A percentile compares a stretch with the other conserved stretches of the same genome.
Conservation (phyloP, 2,329 filamentous ascomycete species). For the Xylariomycetidae sp. region DNA sequence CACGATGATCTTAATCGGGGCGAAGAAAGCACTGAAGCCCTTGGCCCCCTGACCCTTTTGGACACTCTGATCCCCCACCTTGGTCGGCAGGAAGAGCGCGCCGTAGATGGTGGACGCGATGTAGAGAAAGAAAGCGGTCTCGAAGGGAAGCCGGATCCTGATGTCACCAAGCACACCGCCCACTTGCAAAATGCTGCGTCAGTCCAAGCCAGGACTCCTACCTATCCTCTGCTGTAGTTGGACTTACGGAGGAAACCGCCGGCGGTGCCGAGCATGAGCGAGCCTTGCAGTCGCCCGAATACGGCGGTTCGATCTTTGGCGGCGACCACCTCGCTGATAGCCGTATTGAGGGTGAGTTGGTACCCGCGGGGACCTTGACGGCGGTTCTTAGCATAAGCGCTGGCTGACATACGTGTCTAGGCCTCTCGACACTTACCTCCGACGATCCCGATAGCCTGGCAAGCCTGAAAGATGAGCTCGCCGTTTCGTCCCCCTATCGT, state of each 20-base stretch:
- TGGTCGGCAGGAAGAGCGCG: constrained; percentile 36
- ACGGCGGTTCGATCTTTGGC: constrained; percentile 57
- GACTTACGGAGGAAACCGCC: constrained; percentile 54
- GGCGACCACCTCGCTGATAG: constrained; percentile 60
- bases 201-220: not conserved
- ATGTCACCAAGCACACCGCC: constrained; percentile 62
- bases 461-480: constrained; percentile 64
- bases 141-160: constrained; percentile 61
- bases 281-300: constrained; percentile 60
- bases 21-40: constrained; percentile 52
- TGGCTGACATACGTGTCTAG: too few species aligned
- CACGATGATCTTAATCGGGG: constrained; percentile 57
- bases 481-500: constrained; percentile 54
- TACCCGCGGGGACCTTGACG: too few species aligned
- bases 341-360: constrained; percentile 67
- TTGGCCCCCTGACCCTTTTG: constrained; percentile 18
- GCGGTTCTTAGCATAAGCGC: too few species aligned
- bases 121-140: constrained; percentile 57
- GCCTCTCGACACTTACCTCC: too few species aligned
- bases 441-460: constrained; percentile 63
- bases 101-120: constrained; percentile 39
- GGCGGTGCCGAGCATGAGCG: constrained; percentile 62
- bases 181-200: constrained; percentile 26
- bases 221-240: not conserved
- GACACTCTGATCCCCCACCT: constrained; percentile 7